Evolutionary conservation across 2,329 filamentous ascomycete species (phyloP), one percentile per base, ranked within the genome.

Genomic region (Dryadomyces quercivorus): DNA sequence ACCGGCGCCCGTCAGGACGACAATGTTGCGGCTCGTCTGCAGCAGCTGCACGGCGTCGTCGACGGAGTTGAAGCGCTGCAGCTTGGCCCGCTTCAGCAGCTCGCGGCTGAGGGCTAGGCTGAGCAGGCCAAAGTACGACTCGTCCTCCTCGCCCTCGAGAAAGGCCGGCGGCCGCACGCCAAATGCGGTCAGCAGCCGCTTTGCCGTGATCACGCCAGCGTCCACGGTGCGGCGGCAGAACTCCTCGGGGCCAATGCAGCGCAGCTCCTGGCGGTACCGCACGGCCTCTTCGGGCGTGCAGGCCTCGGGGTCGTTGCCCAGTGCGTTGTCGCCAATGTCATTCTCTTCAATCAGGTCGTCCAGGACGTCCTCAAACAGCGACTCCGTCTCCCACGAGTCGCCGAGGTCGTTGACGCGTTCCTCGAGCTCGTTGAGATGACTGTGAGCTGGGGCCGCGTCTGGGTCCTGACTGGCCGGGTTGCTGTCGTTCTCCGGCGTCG

Each of bases 1-100:
- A 61, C 93, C 93, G 18, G 93, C 93, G 52, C 93, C 93, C 1
- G 93, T 97, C 61, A 98, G 80, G 60, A 97, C 86, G 63, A 98
- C 81, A 67, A 98, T 91, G 67, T 95, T 95, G 61, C 80, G 80
- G 55, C 84, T 82, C 56, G 79, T 78, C 61, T 81, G 75, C 46
- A 98, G 77, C 51, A 98, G 74, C 15, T 76, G 71, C 9, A 93
- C 90, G 5, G 88, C 93, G 69, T 98, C 90, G 59, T 94, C 86
- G 52, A 97, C 76, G 1, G 85, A 84, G 72, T 95, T 95, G 76
- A 88, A 91, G 58, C 84, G 75, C 21, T 75, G 66, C 51, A 97
- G 75, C 67, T 95, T 95, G 59, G 82, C 81, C 50, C 92, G 83
- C 69, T 88, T 93, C 54, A 80, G 81, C 61, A 94, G 77, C 69